These are phyloP conservation scores for Venturiaceae sp. DNA, from an alignment of 2,329 filamentous ascomycete genomes.

Conservation along the genomic window DNA sequence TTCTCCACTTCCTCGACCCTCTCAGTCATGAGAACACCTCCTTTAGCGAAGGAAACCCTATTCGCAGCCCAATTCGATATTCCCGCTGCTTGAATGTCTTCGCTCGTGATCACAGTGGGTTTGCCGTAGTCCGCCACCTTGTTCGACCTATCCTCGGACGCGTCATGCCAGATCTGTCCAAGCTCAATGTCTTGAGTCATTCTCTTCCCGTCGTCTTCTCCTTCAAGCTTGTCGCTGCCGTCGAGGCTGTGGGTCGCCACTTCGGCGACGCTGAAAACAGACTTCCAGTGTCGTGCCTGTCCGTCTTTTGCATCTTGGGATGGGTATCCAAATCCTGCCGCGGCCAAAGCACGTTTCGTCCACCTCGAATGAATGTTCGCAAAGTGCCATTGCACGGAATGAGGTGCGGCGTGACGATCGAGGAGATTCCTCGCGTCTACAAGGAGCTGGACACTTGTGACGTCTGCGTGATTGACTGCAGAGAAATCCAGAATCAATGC, in stretches of 20 bases:
- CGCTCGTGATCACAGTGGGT: not conserved
- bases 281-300: not conserved
- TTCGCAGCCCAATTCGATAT: not conserved
- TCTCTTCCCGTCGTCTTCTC: not conserved
- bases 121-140: not conserved
- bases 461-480: constrained; percentile 75
- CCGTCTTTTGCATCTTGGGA: not conserved
- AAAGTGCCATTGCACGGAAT: constrained; percentile 3
- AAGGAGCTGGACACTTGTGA: constrained; percentile 72
- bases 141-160: not conserved
- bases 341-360: not conserved
- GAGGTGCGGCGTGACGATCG: not conserved
- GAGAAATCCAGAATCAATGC: constrained; percentile 83
- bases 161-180: not conserved
- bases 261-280: not conserved
- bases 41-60: not conserved
- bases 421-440: constrained; percentile 50
- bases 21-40: not conserved
- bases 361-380: not conserved
- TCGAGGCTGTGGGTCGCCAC: not conserved
- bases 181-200: not conserved
- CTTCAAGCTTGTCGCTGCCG: not conserved
- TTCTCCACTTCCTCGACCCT: not conserved
- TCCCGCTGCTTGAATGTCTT: not conserved
- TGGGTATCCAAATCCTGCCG: not conserved